Base-by-base conservation (phyloP, 495 filamentous ascomycete species). In the Penicillium robsamsonii region DNA sequence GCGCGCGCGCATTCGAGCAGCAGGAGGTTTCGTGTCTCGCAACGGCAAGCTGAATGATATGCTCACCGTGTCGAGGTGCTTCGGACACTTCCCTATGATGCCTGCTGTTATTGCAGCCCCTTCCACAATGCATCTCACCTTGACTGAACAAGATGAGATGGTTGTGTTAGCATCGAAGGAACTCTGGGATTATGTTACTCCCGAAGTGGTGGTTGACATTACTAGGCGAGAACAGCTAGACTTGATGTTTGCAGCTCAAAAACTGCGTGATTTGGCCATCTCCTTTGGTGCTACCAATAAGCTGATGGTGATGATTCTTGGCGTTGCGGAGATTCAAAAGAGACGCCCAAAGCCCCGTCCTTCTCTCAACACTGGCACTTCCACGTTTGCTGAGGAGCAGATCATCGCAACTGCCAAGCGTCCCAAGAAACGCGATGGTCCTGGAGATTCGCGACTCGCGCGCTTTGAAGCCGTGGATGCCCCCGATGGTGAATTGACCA, bases 231-330 rank as follows among this genome's bases (percentile, higher is more conserved):
- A 93, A 63, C 84, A 91, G 17, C 79, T 79, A 29, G 93, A 99
- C 68, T 78, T 96, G 12, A 97, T 99, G 94, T 83, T 90, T 53
- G 95, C 92, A n/a, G 87, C 95, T 22, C 92, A 97, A 65, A 96
- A 94, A 67, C 83, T 97, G 9, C 86, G 94, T 30, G 94, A 99
- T 76, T 76, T 99, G 37, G 95, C 94, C 24, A 95, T 99, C 58
- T 89, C 93, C 4, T 97, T 96, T 66, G 95, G 94, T 18, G 87
- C 92, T 30, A 90, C 81, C 7, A 87, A 86, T 60, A 99, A 97
- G 75, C 87, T 99, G 60, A 97, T 97, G 94, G 91, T 99, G 1
- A 96, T 96, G 91, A 88, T 97, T 69, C 83, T 99, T 48, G 91
- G 91, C 25, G 88, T 99, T 41, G 87, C 87, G 51, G 91, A 97